Conservation (phyloP, 1,139 yeast genomes). For the Candida pseudoviswanathii region DNA sequence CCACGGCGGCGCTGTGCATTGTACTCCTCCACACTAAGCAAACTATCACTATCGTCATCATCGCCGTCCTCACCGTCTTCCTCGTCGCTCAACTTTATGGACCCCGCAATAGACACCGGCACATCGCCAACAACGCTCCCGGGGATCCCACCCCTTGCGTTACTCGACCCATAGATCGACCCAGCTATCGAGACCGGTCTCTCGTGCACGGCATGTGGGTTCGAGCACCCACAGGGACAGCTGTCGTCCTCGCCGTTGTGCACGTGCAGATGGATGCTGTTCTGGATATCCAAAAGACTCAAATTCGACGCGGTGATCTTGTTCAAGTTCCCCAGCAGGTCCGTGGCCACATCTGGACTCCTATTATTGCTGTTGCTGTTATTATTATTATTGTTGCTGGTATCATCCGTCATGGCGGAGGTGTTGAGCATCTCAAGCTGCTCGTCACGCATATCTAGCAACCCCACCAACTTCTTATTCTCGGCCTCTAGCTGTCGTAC, state of each 20-base stretch:
- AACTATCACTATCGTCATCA: slow-evolving; percentile 35
- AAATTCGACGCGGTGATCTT: slow-evolving; percentile 22
- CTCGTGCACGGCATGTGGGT: slow-evolving; percentile 58
- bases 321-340: slow-evolving; percentile 7
- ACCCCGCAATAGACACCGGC: slow-evolving; percentile 25
- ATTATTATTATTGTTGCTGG: neutral
- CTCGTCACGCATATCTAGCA: slow-evolving; percentile 63
- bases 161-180: slow-evolving; percentile 40
- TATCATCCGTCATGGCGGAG: slow-evolving; percentile 13
- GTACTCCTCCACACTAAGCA: slow-evolving; percentile 35
- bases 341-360: neutral
- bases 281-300: slow-evolving; percentile 18
- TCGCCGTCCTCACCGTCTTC: slow-evolving; percentile 26
- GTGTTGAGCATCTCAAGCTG: slow-evolving; percentile 41
- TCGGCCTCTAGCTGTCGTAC: slow-evolving; percentile 49
- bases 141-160: slow-evolving; percentile 20
- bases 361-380: too few relatives aligned
- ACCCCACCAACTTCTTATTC: slow-evolving; percentile 45
- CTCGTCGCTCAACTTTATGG: slow-evolving; percentile 53
- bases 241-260: slow-evolving; percentile 43
- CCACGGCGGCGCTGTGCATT: slow-evolving; percentile 9
- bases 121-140: slow-evolving; percentile 7
- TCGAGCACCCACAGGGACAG: slow-evolving; percentile 58
- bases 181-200: slow-evolving; percentile 68
- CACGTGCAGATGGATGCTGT: slow-evolving; percentile 20